Conservation (phyloP, 164 flowering plant genomes). For the Umbilicus rupestris region DNA sequence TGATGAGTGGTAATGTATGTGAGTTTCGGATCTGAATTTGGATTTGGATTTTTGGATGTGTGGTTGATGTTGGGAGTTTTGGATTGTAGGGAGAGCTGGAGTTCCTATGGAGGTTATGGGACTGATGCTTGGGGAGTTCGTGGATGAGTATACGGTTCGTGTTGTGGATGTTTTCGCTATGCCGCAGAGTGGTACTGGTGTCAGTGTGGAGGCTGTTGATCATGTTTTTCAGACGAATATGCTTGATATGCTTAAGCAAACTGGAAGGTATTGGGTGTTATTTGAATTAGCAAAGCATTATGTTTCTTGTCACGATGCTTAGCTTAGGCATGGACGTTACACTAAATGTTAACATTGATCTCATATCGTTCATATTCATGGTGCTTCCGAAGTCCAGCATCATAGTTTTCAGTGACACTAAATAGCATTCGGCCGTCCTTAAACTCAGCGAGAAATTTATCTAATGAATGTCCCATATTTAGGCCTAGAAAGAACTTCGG, state of each 20-base stretch:
- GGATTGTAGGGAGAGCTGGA: conserved; percentile 79
- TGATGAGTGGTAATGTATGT: too few species aligned
- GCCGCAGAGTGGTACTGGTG: conserved; percentile 99
- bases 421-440: too few species aligned
- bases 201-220: conserved; percentile 97
- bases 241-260: conserved; percentile 99
- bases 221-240: conserved; percentile 98
- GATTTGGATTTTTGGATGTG: background rate
- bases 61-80: background rate
- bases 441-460: too few species aligned
- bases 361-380: too few species aligned
- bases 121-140: conserved; percentile 94
- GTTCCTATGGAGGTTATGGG: conserved; percentile 99
- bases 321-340: too few species aligned
- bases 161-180: conserved; percentile 98
- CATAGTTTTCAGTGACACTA: too few species aligned
- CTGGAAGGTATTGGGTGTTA: conserved; percentile 58
- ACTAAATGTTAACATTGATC: too few species aligned
- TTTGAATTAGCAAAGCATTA: background rate
- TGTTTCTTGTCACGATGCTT: background rate
- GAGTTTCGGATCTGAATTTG: background rate
- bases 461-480: too few species aligned
- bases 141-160: conserved; percentile 96
- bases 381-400: too few species aligned
- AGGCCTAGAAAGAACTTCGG: too few species aligned